Base-by-base conservation (phyloP, 306 rosid species). In the Quercus berberidifolia region DNA sequence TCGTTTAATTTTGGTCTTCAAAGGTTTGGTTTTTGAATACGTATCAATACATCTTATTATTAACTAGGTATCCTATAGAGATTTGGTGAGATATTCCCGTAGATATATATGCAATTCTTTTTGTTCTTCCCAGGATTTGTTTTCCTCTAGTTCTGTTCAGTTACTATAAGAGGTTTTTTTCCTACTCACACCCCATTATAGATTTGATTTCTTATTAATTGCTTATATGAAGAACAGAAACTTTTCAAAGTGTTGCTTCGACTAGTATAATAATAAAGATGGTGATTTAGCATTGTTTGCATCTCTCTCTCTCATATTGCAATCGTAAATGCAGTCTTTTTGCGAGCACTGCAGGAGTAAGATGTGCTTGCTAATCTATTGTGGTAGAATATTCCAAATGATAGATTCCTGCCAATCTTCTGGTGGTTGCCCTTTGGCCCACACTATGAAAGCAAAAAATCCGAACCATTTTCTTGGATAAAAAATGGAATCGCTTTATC, bases 101-200 rank as follows among this genome's bases (percentile, higher is more conserved):
- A 63, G 77, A 86, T 80, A 87, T 78, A 85, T 88, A 80, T 84
- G 87, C 83, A 76, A 88, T 91, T 88, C 81, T 88, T 91, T 86
- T 56, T 72, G 85, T 28, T 73, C 78, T 70, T 84, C 58, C 46
- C 6, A 41, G 78, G 82, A 33, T 80, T 87, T 74, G 80, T 82
- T 76, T 81, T 77, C 84, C 65, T 35, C 77, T 87, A 84, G 83
- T 78, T 84, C 71, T 84, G 86, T 76, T 21, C 9, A 46, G 43
- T 35, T 35, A 63, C n/a, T 49, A 23, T 26, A 51, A 49, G 28
- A 15, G 59, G 21, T 3, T 43, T 74, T 82, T 83, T 52, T 43
- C 55, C 38, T 55, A 73, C 19, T 25, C 71, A 69, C 28, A 65
- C 74, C 19, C 71, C 30, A n/a, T 49, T 25, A 56, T 74, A 77